Evolutionary conservation across 805 yeast genomes (phyloP), one percentile per base, ranked within the genome.

Genomic region (Sugiyamaella smithiae): DNA sequence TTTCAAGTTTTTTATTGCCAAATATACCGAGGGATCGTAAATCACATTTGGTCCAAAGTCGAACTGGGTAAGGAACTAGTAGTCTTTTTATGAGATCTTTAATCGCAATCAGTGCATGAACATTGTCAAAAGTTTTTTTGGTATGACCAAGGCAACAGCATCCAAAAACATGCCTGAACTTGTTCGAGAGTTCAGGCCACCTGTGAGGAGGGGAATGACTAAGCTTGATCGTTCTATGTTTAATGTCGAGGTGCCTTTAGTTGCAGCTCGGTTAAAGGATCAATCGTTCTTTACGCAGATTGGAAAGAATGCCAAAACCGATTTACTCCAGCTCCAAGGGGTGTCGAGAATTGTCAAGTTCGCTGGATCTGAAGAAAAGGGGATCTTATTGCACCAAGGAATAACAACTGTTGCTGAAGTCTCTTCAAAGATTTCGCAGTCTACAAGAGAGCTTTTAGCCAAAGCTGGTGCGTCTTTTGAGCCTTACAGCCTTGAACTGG

Each of bases 181-280:
- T 25, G 28, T 40, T 12, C 45, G 50, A 14, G 50, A 44, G 6
- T 49, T 43, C 45, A 35, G 24, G 37, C 95, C 96, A 1, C 97
- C 97, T 0, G 69, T 80, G 6, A 73, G 85, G 62, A 67, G 86
- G 40, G 72, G 76, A 1, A 81, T 87, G 88, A 77, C 61, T 37
- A 73, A 61, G 12, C 73, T 91, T 35, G 93, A 91, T 65, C 75
- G 84, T 37, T 65, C 77, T 1, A 76, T 80, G 55, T 91, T 91
- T 69, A 60, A 68, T 5, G 73, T 72, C 12, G 67, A 71, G n/a
- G 67, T 86, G 11, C 75, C 78, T 1, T 68, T 88, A 17, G 78
- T 86, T 56, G 84, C 82, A 23, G 88, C 90, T 0, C 67, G 71
- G 44, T 80, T 91, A 58, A 81, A 83, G 3, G 81, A 89, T 47